phyloP scores from a whole-genome alignment of 1,139 yeast genomes.

The Debaryomyces nepalensis region DNA sequence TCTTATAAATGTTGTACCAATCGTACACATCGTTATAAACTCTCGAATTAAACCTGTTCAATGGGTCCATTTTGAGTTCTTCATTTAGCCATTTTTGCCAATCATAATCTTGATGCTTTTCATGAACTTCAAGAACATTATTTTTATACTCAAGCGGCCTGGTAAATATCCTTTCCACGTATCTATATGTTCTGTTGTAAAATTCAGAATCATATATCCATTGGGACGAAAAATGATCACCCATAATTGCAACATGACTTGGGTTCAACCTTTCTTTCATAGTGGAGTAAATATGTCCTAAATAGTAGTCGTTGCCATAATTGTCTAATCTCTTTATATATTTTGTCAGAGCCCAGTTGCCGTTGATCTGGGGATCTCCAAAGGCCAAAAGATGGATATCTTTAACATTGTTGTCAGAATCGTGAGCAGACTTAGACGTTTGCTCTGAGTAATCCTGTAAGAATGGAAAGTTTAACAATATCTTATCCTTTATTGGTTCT shows the following conservation, averaged over 20 bases:
- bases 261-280: conserved; percentile 72
- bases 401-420: conserved; percentile 24
- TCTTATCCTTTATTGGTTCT: conserved; percentile 27
- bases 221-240: conserved; percentile 92
- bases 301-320: conserved; percentile 83
- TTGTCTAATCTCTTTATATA: conserved; percentile 79
- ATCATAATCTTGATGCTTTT: conserved; percentile 54
- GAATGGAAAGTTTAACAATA: conserved; percentile 37
- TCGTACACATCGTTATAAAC: conserved; percentile 65
- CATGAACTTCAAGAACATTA: conserved; percentile 51
- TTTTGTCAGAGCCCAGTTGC: conserved; percentile 74
- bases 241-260: conserved; percentile 84
- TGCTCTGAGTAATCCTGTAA: conserved; percentile 23
- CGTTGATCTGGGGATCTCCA: conserved; percentile 97
- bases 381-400: conserved; percentile 75
- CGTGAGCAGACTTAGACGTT: conserved; percentile 17
- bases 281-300: conserved; percentile 77
- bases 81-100: conserved; percentile 55
- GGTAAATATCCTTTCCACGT: conserved; percentile 65
- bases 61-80: conserved; percentile 45
- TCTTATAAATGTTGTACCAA: conserved; percentile 56
- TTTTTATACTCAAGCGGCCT: conserved; percentile 54
- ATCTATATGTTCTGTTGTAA: conserved; percentile 74
- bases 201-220: conserved; percentile 93
- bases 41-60: conserved; percentile 50